phyloP scores from a whole-genome alignment of 441 rosid species.

The Erodium texanum region DNA sequence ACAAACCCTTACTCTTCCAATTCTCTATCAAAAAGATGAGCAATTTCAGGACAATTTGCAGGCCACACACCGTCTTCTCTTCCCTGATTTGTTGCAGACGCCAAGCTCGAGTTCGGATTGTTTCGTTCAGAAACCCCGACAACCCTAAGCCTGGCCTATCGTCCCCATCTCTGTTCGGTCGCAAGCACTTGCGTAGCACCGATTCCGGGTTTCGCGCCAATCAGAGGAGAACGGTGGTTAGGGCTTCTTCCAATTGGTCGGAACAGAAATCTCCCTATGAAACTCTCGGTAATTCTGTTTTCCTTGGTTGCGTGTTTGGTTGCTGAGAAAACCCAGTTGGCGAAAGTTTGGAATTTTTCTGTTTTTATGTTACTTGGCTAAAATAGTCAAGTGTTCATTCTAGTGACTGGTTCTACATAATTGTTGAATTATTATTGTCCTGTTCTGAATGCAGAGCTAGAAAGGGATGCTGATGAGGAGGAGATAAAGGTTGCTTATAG shows the following conservation, averaged over 20 bases:
- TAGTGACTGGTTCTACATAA: not conserved
- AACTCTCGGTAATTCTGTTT: constrained; percentile 55
- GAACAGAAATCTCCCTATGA: constrained; percentile 78
- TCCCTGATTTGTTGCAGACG: constrained; percentile 43
- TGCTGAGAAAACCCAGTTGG: constrained; percentile 10
- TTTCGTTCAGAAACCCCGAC: constrained; percentile 42
- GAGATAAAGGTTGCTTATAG: constrained; percentile 78
- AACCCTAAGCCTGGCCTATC: constrained; percentile 32
- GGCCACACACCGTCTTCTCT: constrained; percentile 52
- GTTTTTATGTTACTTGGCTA: not conserved
- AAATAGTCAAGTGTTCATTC: not conserved
- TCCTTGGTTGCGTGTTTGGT: not conserved
- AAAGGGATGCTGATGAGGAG: constrained; percentile 70
- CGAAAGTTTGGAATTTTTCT: not conserved
- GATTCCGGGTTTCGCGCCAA: constrained; percentile 44
- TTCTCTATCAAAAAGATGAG: constrained; percentile 38
- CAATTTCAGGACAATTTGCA: constrained; percentile 53
- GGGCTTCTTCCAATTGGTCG: constrained; percentile 55
- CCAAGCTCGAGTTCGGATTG: constrained; percentile 43
- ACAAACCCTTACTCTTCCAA: no score
- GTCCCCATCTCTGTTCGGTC: constrained; percentile 29
- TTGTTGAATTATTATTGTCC: not conserved
- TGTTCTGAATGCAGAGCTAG: constrained; percentile 50
- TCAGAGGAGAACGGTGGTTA: constrained; percentile 50
- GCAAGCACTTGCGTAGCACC: constrained; percentile 22